Percentiles rank a stretch among this genome's conserved stretches.
Evolutionary conservation across 768 basidiomycete genomes (phyloP).

Genomic region (Coprinellus aureogranulatus): DNA sequence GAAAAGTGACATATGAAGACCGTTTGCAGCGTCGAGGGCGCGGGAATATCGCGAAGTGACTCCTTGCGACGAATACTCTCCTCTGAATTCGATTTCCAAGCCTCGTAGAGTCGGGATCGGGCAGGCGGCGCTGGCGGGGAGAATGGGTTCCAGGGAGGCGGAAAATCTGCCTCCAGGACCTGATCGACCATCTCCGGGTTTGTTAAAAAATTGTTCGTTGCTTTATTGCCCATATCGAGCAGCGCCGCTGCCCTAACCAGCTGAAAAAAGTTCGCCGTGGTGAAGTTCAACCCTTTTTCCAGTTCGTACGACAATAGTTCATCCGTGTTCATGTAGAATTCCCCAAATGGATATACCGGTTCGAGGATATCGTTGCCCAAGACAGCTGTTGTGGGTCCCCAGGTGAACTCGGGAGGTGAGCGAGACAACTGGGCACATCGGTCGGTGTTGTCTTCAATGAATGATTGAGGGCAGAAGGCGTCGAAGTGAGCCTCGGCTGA

Average conservation of each 20-base stretch:
- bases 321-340: too few species aligned
- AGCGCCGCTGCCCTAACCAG: conserved; percentile 18
- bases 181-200: conserved; percentile 9
- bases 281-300: background rate
- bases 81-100: too few species aligned
- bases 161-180: background rate
- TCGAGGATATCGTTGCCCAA: background rate
- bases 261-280: conserved; percentile 18
- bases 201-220: conserved; percentile 22
- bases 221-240: conserved; percentile 22
- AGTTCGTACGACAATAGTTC: too few species aligned
- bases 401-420: too few species aligned
- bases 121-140: background rate
- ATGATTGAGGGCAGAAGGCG: conserved; percentile 15
- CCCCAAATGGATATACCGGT: background rate
- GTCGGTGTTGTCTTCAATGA: conserved; percentile 6
- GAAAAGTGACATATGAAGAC: conserved; percentile 21
- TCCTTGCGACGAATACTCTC: too few species aligned
- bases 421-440: too few species aligned
- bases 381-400: background rate
- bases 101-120: background rate
- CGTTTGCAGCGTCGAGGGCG: conserved; percentile 17
- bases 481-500: conserved; percentile 17
- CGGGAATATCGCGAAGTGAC: background rate
- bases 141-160: background rate